Conservation (phyloP, 345 rosid genomes). For the Leavenworthia alabamica region DNA sequence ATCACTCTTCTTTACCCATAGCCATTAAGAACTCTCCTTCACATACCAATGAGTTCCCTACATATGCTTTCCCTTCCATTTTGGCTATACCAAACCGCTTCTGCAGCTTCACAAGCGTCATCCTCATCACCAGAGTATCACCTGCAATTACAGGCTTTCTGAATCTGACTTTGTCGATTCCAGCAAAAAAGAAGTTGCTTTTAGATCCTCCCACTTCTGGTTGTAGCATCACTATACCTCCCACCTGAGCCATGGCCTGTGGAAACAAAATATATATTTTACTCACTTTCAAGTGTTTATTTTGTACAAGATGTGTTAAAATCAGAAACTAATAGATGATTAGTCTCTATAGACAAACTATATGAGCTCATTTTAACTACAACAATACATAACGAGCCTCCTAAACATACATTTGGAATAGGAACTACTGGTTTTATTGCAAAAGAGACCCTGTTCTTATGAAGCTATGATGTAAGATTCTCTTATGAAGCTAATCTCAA, state of each 20-base stretch:
- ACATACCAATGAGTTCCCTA: conserved; percentile 72
- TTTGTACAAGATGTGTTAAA: background rate
- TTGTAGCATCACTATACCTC: conserved; percentile 86
- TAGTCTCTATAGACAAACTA: background rate
- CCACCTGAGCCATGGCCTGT: conserved; percentile 97
- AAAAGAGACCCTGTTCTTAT: background rate
- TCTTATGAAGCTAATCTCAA: background rate
- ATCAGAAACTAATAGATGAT: background rate
- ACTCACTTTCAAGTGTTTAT: background rate
- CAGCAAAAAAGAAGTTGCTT: conserved; percentile 83
- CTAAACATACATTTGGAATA: background rate
- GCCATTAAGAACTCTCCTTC: conserved; percentile 97
- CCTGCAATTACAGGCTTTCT: conserved; percentile 95
- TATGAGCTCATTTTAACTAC: background rate
- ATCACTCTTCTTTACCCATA: conserved; percentile 46
- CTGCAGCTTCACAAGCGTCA: conserved; percentile 80
- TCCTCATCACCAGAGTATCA: conserved; percentile 95
- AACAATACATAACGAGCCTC: background rate
- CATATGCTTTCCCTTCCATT: conserved; percentile 97
- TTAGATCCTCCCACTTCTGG: conserved; percentile 85
- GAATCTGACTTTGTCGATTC: conserved; percentile 89
- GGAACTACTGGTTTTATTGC: background rate
- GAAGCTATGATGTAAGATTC: background rate
- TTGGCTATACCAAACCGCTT: conserved; percentile 89
- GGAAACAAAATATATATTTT: conserved; percentile 6